Evolutionary conservation across 2,329 filamentous ascomycete genomes (phyloP), one percentile per base, ranked within the genome.

Genomic region (Beauveria varroae): DNA sequence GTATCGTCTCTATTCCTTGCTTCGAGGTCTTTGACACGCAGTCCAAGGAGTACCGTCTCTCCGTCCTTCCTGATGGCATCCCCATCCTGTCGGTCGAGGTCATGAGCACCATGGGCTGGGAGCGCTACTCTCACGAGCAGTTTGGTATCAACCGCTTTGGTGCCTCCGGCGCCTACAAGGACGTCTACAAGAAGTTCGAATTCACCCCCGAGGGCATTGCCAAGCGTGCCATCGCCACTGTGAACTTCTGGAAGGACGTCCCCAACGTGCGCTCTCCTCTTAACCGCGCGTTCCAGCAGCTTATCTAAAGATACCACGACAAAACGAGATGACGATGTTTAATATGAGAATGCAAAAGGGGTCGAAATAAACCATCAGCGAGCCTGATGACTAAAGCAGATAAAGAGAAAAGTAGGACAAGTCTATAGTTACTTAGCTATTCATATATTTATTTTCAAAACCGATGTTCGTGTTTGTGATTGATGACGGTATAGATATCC

Each of bases 181-280:
- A 98, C 72, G 92, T 99, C 64, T 99, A 99, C 86, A 89, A 90
- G 90, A 98, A 97, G 86, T 99, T 99, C 80, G 95, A 98, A 79
- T 98, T 99, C 83, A 99, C 93, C 55, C 90, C 95, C 59, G 93
- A 96, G 79, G 95, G 95, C 67, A 90, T 99, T 75, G 83, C 90
- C 80, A 97, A 98, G 89, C 92, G 95, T 71, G 95, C 93, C 64
- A 77, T 91, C 66, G 88, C 89, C 69, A 99, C 95, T 66, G 81
- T 98, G 72, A 87, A 98, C 75, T 99, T 97, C 87, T 99, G 92
- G 89, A 98, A 97, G 89, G 90, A 88, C 68, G 86, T 88, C 37
- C 81, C 90, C 75, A 93, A 93, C 80, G 83, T 97, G 72, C 91
- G 95, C 77, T 97, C 93, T 60, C 93, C 95, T 67, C 77, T 99